Conservation (phyloP, 768 basidiomycete genomes). For the Phaeolepiota aurea region DNA sequence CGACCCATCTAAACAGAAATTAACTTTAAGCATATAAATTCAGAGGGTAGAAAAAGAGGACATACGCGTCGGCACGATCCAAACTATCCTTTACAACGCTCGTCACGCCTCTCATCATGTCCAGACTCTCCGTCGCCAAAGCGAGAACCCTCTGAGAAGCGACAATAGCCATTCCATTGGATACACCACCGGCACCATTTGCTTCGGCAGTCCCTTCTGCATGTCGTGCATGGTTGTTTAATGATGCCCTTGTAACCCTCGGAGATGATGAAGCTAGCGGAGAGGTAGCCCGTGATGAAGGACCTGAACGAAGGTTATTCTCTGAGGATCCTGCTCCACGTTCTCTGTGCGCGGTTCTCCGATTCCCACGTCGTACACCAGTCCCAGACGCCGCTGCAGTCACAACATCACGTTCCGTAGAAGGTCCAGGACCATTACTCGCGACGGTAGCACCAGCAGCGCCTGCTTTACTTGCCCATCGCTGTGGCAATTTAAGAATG, state of each 20-base stretch:
- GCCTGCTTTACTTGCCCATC: slow-evolving; percentile 52
- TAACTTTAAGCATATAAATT: slow-evolving; percentile 3
- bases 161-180: slow-evolving; percentile 51
- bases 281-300: slow-evolving; percentile 20
- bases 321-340: slow-evolving; percentile 24
- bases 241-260: slow-evolving; percentile 6
- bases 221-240: not conserved
- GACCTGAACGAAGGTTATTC: slow-evolving; percentile 13
- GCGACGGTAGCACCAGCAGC: slow-evolving; percentile 11
- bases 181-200: slow-evolving; percentile 10
- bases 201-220: not conserved
- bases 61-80: slow-evolving; percentile 80
- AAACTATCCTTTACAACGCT: slow-evolving; percentile 81
- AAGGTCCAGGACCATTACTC: slow-evolving; percentile 16
- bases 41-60: slow-evolving; percentile 11
- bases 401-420: not conserved
- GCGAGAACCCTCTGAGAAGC: slow-evolving; percentile 78
- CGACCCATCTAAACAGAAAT: slow-evolving; percentile 61
- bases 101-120: slow-evolving; percentile 89
- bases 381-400: slow-evolving; percentile 26
- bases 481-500: slow-evolving; percentile 70
- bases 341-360: slow-evolving; percentile 27
- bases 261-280: slow-evolving; percentile 10
- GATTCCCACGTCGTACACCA: slow-evolving; percentile 20
- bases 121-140: slow-evolving; percentile 84